Evolutionary conservation across 345 rosid genomes (phyloP).

Genomic region (Populus ilicifolia): DNA sequence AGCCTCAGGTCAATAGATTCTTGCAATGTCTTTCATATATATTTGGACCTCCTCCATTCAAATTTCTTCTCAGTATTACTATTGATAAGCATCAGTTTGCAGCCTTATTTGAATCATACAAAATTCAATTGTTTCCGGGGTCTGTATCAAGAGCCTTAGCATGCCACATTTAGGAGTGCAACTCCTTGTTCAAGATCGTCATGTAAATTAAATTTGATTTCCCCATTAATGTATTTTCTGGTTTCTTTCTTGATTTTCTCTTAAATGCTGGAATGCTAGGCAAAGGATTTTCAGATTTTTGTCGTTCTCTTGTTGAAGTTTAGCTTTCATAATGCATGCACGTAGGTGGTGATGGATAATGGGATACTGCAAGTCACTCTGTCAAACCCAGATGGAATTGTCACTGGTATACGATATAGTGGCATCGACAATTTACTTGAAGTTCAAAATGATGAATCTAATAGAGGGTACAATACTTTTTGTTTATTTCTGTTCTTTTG

Average conservation of each 20-base stretch:
- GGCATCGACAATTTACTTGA: conserved; percentile 85
- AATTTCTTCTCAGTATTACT: background rate
- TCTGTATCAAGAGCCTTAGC: background rate
- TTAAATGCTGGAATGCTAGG: background rate
- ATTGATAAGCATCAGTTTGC: background rate
- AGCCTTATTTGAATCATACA: too few relatives aligned
- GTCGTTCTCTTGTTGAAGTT: background rate
- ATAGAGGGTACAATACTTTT: conserved; percentile 59
- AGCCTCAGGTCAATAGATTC: conserved; percentile 5
- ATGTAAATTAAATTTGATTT: conserved; percentile 9
- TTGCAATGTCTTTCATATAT: background rate
- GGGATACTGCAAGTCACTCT: conserved; percentile 65
- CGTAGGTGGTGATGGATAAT: conserved; percentile 80
- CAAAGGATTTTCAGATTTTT: background rate
- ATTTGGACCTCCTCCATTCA: background rate
- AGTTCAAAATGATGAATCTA: conserved; percentile 65
- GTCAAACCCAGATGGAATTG: conserved; percentile 75
- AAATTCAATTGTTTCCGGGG: too few relatives aligned
- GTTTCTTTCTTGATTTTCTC: too few relatives aligned
- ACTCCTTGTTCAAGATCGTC: conserved; percentile 22
- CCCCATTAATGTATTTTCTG: background rate
- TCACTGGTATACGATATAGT: conserved; percentile 59
- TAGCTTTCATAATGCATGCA: background rate
- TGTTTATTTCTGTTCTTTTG: background rate
- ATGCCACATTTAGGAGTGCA: conserved; percentile 22